Percentiles rank a stretch among this genome's conserved stretches.
These are phyloP conservation scores for Puya raimondii DNA, from an alignment of 176 grass and related monocot species.

Conservation along the genomic window DNA sequence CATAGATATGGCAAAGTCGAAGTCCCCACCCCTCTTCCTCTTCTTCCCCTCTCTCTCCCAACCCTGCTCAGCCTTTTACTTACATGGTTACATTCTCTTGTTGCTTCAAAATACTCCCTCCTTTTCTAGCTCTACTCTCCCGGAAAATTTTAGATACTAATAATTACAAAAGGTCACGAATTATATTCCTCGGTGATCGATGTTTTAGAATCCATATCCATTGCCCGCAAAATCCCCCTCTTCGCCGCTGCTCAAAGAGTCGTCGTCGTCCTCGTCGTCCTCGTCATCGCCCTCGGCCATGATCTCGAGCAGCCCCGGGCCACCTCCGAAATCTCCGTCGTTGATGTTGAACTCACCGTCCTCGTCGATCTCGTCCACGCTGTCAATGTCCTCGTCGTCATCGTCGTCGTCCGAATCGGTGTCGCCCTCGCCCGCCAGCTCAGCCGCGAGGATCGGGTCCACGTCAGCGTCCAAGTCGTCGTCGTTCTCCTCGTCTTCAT, in stretches of 20 bases:
- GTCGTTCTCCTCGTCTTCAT: constrained; percentile 54
- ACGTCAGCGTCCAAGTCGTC: constrained; percentile 61
- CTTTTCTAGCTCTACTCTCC: background rate
- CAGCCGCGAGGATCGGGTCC: constrained; percentile 24
- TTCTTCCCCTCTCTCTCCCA: background rate
- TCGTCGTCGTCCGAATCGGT: constrained; percentile 71
- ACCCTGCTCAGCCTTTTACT: background rate
- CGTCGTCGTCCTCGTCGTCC: constrained; percentile 44
- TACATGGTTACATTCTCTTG: background rate
- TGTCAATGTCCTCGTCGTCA: constrained; percentile 41
- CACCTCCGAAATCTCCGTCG: constrained; percentile 47
- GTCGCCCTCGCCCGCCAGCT: constrained; percentile 30
- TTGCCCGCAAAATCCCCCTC: constrained; percentile 33
- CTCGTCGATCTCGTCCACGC: constrained; percentile 49
- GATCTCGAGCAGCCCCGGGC: constrained; percentile 46
- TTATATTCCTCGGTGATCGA: background rate
- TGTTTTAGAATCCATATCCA: constrained; percentile 14
- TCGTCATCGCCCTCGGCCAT: constrained; percentile 38
- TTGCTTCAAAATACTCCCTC: background rate
- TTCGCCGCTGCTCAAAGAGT: constrained; percentile 56
- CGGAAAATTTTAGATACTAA: background rate
- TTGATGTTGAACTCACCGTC: constrained; percentile 47
- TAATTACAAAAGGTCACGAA: constrained; percentile 1
- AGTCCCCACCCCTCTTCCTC: background rate
- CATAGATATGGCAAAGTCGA: too few relatives aligned